phyloP scores from a whole-genome alignment of 495 filamentous ascomycete genomes.

The Bacidia gigantensis region DNA sequence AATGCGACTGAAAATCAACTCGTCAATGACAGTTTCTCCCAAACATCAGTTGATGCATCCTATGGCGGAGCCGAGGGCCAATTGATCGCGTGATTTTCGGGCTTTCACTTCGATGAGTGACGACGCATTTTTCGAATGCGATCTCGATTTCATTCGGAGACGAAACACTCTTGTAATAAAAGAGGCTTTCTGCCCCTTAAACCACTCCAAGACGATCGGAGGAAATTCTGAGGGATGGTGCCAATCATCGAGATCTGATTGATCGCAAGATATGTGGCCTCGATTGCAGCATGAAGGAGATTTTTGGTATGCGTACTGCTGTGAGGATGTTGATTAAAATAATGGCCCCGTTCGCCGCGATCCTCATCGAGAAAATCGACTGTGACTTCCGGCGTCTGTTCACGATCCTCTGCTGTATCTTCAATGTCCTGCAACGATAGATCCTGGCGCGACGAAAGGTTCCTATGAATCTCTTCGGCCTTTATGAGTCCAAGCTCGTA shows the following conservation, averaged over 20 bases:
- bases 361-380: conserved; percentile 3
- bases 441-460: background rate
- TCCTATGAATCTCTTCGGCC: background rate
- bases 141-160: conserved; percentile 1
- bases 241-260: conserved; percentile 3
- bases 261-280: conserved; percentile 2
- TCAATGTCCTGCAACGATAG: conserved; percentile 1
- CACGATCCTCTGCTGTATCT: conserved; percentile 3
- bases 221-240: conserved; percentile 3
- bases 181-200: conserved; percentile 2
- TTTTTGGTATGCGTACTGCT: background rate
- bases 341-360: background rate
- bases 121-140: conserved; percentile 2
- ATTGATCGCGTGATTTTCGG: background rate
- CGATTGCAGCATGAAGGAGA: conserved; percentile 1
- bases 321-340: conserved; percentile 2
- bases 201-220: background rate
- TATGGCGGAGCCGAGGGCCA: background rate
- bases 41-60: conserved; percentile 2
- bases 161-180: conserved; percentile 2
- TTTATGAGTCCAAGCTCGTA: conserved; percentile 1
- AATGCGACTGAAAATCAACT: conserved; percentile 1
- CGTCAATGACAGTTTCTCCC: background rate
- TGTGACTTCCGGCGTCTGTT: background rate
- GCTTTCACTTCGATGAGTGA: background rate